Percentiles rank a stretch among this genome's conserved stretches.
Conservation (phyloP, 768 basidiomycete species). For the Trametes meyenii region DNA sequence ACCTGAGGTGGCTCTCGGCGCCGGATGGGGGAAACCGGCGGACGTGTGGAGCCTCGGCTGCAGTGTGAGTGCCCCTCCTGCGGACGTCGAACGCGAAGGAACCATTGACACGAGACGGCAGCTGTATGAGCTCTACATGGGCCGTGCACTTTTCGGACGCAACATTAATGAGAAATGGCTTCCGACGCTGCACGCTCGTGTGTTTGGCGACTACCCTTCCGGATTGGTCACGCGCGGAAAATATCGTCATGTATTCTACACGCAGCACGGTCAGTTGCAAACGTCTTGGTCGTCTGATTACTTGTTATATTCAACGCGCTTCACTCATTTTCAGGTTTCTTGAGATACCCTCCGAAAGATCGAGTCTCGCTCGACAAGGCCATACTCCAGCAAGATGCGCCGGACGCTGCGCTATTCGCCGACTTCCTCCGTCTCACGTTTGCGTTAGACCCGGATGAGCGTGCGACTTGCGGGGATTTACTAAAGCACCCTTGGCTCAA, state of each 20-base stretch:
- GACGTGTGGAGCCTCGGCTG: constrained; percentile 22
- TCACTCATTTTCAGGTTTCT: background rate
- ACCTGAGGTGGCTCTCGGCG: constrained; percentile 17
- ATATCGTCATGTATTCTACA: constrained; percentile 1
- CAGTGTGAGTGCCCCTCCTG: background rate
- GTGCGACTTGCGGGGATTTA: constrained; percentile 2
- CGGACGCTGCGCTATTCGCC: constrained; percentile 8
- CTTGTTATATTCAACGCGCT: background rate
- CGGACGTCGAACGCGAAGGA: background rate
- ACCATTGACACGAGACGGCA: background rate
- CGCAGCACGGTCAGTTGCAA: constrained; percentile 1
- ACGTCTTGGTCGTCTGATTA: background rate
- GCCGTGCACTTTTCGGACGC: background rate
- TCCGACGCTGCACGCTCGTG: constrained; percentile 8
- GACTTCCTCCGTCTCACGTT: constrained; percentile 9
- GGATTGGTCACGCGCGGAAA: constrained; percentile 12
- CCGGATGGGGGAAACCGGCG: constrained; percentile 19
- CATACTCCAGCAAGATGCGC: background rate
- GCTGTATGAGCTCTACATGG: constrained; percentile 8
- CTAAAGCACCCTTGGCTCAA: constrained; percentile 5
- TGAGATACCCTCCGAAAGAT: background rate
- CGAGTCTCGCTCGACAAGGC: background rate
- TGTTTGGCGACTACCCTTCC: constrained; percentile 15
- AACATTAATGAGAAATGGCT: constrained; percentile 1
- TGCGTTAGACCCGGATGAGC: background rate